These are phyloP conservation scores for Xylaria arbuscula DNA, from an alignment of 2,329 filamentous ascomycete species.

Conservation along the genomic window DNA sequence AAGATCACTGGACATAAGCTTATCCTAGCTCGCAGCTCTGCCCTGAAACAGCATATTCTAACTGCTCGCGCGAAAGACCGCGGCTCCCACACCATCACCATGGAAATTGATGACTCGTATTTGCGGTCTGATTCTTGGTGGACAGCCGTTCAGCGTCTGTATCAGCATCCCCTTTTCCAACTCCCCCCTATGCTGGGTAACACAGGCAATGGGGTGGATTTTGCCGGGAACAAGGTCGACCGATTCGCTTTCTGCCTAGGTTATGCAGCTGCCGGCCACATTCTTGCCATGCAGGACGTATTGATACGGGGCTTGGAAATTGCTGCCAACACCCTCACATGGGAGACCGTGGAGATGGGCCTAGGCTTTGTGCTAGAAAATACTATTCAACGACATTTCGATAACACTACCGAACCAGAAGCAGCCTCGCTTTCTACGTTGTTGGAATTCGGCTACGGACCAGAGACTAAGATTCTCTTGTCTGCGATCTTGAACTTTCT, in stretches of 20 bases:
- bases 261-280: conserved; percentile 71
- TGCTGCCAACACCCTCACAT: conserved; percentile 67
- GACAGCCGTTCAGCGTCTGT: conserved; percentile 67
- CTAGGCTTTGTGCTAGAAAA: conserved; percentile 67
- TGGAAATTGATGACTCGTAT: conserved; percentile 64
- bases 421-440: conserved; percentile 34
- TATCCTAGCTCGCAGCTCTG: conserved; percentile 65
- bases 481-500: conserved; percentile 68
- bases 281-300: conserved; percentile 67
- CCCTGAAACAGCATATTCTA: conserved; percentile 51
- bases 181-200: conserved; percentile 49
- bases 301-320: conserved; percentile 69
- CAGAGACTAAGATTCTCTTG: conserved; percentile 65
- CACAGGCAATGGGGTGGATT: conserved; percentile 49
- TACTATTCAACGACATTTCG: conserved; percentile 49
- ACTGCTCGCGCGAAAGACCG: conserved; percentile 49
- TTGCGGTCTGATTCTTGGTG: conserved; percentile 67
- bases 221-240: conserved; percentile 55
- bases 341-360: conserved; percentile 70
- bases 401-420: conserved; percentile 42
- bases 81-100: conserved; percentile 54
- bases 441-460: conserved; percentile 63
- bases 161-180: conserved; percentile 63
- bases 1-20: conserved; percentile 66
- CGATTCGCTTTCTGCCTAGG: conserved; percentile 68